A percentile compares a stretch with the other conserved stretches of the same genome.
These are phyloP conservation scores for Suillus lakei DNA, from an alignment of 768 basidiomycete genomes.

Conservation along the genomic window DNA sequence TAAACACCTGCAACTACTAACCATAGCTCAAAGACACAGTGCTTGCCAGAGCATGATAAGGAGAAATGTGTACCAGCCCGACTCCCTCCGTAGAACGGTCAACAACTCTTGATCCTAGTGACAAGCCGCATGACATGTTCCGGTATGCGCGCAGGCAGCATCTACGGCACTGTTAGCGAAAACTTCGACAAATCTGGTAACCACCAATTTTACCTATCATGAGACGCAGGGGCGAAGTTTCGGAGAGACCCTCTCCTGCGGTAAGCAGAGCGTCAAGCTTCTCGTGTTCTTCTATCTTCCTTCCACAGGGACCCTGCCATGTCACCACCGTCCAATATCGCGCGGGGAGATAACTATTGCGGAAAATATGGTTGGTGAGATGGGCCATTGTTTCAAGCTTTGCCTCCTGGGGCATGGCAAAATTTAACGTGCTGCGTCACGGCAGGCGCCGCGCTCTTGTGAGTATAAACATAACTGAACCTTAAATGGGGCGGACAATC, in stretches of 20 bases:
- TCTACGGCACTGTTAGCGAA: slow-evolving; percentile 14
- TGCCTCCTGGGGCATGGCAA: slow-evolving; percentile 27
- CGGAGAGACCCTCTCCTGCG: slow-evolving; percentile 20
- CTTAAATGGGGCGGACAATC: slow-evolving; percentile 46
- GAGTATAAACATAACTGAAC: slow-evolving; percentile 49
- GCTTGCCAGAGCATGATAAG: slow-evolving; percentile 1
- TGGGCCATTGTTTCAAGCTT: slow-evolving; percentile 48
- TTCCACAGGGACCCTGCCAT: slow-evolving; percentile 47
- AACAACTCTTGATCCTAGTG: slow-evolving; percentile 10
- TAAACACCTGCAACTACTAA: slow-evolving; percentile 7
- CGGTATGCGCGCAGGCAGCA: slow-evolving; percentile 5
- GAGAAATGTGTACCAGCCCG: not conserved
- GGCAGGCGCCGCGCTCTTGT: slow-evolving; percentile 34
- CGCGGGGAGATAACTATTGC: slow-evolving; percentile 40
- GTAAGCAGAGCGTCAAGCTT: slow-evolving; percentile 28
- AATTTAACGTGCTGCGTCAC: slow-evolving; percentile 51
- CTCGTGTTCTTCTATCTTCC: slow-evolving; percentile 31
- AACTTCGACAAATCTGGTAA: not conserved
- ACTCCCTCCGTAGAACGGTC: not conserved
- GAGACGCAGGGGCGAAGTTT: slow-evolving; percentile 22
- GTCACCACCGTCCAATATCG: slow-evolving; percentile 42
- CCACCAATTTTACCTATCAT: slow-evolving; percentile 21
- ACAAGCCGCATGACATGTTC: slow-evolving; percentile 12
- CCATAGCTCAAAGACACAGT: slow-evolving; percentile 8
- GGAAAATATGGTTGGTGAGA: slow-evolving; percentile 53